Conservation (phyloP, 345 rosid genomes). For the Lepidium didymum region DNA sequence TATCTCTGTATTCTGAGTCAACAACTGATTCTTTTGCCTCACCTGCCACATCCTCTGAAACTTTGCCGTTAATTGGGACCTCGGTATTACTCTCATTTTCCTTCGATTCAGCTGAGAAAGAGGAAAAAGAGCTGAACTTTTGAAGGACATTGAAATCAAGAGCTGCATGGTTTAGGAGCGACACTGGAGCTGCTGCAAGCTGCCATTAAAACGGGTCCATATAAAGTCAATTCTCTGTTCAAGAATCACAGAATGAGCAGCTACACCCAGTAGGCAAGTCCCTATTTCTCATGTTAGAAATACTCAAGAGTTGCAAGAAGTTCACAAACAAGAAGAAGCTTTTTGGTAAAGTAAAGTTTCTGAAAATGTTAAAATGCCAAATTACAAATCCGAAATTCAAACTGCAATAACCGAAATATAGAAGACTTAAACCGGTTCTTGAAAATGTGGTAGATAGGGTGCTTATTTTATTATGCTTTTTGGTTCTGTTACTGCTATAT, state of each 20-base stretch:
- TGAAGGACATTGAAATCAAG: constrained; percentile 30
- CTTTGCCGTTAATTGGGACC: constrained; percentile 21
- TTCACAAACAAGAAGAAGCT: background rate
- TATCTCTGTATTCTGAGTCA: constrained; percentile 22
- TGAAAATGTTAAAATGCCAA: no score
- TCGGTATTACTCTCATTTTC: constrained; percentile 33
- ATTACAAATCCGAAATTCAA: no score
- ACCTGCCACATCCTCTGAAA: constrained; percentile 22
- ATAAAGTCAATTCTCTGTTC: background rate
- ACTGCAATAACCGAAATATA: no score
- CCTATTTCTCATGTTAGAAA: background rate
- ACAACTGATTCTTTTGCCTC: constrained; percentile 39
- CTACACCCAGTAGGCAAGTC: background rate
- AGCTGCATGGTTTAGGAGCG: constrained; percentile 35
- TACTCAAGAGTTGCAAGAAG: background rate
- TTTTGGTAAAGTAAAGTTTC: no score
- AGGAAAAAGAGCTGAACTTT: constrained; percentile 52
- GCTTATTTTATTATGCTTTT: no score
- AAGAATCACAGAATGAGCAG: background rate
- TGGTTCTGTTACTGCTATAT: no score
- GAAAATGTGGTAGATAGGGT: no score
- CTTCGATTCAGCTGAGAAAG: constrained; percentile 53
- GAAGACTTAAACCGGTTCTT: no score
- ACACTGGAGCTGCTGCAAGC: constrained; percentile 42
- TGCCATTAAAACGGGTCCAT: constrained; percentile 19